These are phyloP conservation scores for Omphalea diandra DNA, from an alignment of 441 rosid genomes.

Conservation along the genomic window DNA sequence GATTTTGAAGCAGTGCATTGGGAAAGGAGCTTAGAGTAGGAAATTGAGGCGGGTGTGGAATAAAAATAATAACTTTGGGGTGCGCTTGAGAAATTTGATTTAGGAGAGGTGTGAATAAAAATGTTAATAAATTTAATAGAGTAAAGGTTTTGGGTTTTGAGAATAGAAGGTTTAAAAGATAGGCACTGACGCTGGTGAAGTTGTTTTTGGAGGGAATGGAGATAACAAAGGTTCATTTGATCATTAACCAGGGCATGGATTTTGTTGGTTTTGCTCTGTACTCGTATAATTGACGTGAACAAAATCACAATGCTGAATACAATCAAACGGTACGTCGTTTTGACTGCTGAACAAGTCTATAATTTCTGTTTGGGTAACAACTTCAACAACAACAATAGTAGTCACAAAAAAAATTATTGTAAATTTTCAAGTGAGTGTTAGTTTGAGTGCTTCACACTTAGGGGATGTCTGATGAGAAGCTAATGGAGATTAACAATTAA, in stretches of 20 bases:
- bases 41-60: constrained; percentile 15
- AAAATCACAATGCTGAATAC: constrained; percentile 33
- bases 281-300: no score
- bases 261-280: background rate
- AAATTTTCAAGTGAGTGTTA: no score
- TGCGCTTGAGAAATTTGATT: constrained; percentile 6
- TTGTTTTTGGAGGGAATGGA: constrained; percentile 33
- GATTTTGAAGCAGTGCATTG: constrained; percentile 45
- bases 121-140: background rate
- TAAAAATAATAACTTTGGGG: background rate
- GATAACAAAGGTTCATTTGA: constrained; percentile 32
- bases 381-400: no score
- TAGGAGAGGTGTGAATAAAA: constrained; percentile 16
- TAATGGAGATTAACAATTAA: no score
- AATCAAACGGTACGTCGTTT: background rate
- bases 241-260: constrained; percentile 9
- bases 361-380: no score
- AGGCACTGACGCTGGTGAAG: constrained; percentile 30
- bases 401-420: no score
- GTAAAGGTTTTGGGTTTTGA: constrained; percentile 2
- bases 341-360: no score
- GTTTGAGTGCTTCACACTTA: no score
- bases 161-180: constrained; percentile 21
- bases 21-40: constrained; percentile 40
- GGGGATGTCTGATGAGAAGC: no score